Evolutionary conservation across 2,329 filamentous ascomycete genomes (phyloP).

Genomic region (Gremmenia infestans): DNA sequence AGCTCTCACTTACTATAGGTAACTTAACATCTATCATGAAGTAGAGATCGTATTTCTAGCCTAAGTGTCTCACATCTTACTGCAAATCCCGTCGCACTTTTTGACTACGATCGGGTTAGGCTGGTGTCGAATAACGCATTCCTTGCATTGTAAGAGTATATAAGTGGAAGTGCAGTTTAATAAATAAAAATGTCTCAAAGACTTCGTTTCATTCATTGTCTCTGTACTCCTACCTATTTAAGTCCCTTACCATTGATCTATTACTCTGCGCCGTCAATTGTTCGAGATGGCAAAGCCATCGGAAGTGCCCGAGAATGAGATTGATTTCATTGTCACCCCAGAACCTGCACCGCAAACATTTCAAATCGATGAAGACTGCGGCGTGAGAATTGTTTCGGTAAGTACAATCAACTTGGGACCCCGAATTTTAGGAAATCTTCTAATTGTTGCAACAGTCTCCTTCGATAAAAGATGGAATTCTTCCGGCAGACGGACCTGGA

Average conservation of each 20-base stretch:
- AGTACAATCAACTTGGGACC: slow-evolving; percentile 2
- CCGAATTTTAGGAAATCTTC: not conserved
- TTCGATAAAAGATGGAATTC: slow-evolving; percentile 86
- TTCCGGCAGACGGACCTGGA: slow-evolving; percentile 83
- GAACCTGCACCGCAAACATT: slow-evolving; percentile 20
- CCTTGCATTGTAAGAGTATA: too few species aligned
- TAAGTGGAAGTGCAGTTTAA: too few species aligned
- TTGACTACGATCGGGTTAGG: slow-evolving; percentile 1
- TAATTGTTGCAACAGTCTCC: slow-evolving; percentile 59
- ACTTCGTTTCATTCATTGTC: too few species aligned
- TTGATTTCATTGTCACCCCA: slow-evolving; percentile 28
- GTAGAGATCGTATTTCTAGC: not conserved
- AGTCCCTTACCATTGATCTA: too few species aligned
- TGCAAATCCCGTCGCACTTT: slow-evolving; percentile 2
- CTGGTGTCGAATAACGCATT: not conserved
- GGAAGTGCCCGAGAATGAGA: slow-evolving; percentile 8
- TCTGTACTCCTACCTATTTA: too few species aligned
- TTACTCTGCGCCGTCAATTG: too few species aligned
- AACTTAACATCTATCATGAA: not conserved
- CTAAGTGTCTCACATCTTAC: not conserved
- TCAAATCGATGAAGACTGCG: slow-evolving; percentile 23
- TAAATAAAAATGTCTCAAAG: too few species aligned
- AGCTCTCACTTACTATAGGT: not conserved
- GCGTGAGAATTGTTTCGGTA: slow-evolving; percentile 25
- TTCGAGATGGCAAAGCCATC: too few species aligned